These are phyloP conservation scores for Wickerhamomyces chaumierensis DNA, from an alignment of 805 yeast genomes.

Conservation along the genomic window DNA sequence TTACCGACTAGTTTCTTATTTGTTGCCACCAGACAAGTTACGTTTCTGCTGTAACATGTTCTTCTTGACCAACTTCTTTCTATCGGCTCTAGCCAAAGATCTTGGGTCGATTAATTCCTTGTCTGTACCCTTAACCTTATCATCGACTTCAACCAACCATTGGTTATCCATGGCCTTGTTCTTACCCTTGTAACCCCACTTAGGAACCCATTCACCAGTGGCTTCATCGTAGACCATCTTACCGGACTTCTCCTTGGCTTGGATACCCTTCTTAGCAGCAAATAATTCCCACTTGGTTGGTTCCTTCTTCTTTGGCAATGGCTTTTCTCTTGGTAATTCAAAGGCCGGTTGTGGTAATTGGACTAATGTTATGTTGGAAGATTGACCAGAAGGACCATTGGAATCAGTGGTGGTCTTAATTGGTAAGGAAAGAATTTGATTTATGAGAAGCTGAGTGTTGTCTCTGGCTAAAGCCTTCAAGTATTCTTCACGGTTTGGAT, in stretches of 20 bases:
- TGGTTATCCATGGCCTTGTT: conserved; percentile 81
- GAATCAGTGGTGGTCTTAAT: conserved; percentile 78
- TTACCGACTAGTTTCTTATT: too few species aligned
- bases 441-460: conserved; percentile 81
- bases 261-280: conserved; percentile 92
- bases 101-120: conserved; percentile 82
- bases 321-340: conserved; percentile 84
- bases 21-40: conserved; percentile 38
- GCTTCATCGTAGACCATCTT: conserved; percentile 86
- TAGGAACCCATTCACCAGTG: conserved; percentile 89
- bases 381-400: conserved; percentile 43
- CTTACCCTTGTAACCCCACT: conserved; percentile 96
- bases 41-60: conserved; percentile 78
- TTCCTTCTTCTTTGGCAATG: conserved; percentile 85
- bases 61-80: conserved; percentile 77
- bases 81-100: conserved; percentile 65
- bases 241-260: conserved; percentile 81
- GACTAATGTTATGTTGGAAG: conserved; percentile 69
- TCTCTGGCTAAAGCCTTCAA: conserved; percentile 69
- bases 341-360: conserved; percentile 78
- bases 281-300: conserved; percentile 95
- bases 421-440: conserved; percentile 85
- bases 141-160: conserved; percentile 94
- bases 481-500: conserved; percentile 52
- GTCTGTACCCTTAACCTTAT: conserved; percentile 44